phyloP scores from a whole-genome alignment of 2,329 filamentous ascomycete species.

The Arthrobotrys megalospora region DNA sequence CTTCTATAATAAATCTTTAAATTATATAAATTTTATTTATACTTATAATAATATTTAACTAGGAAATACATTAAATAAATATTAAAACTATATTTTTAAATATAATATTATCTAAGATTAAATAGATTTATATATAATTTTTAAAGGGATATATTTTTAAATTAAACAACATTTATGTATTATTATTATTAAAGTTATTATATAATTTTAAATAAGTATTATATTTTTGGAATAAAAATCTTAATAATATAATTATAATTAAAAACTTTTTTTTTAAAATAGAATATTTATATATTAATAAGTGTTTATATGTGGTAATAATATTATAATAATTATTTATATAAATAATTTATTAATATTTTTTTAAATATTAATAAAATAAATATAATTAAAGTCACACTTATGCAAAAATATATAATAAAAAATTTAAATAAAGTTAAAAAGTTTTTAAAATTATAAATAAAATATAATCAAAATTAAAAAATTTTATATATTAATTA shows the following conservation, averaged over 20 bases:
- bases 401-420: not conserved
- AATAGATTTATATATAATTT: not conserved
- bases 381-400: not conserved
- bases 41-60: no score
- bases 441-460: conserved; percentile 7
- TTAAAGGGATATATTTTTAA: conserved; percentile 4
- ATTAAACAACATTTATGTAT: no score
- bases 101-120: conserved; percentile 1
- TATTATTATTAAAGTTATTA: no score
- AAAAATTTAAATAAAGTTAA: not conserved
- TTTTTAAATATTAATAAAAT: conserved; percentile 3
- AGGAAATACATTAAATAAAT: conserved; percentile 8
- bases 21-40: no score
- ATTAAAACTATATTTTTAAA: conserved; percentile 11
- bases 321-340: not conserved
- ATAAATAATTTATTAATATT: conserved; percentile 3
- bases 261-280: no score
- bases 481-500: conserved; percentile 4
- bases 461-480: no score
- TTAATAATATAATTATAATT: not conserved
- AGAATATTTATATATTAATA: not conserved
- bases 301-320: not conserved
- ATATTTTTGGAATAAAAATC: no score
- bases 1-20: conserved; percentile 6
- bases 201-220: no score